These are phyloP conservation scores for Geotrichum candidum DNA, from an alignment of 1,139 yeast genomes.

Conservation along the genomic window DNA sequence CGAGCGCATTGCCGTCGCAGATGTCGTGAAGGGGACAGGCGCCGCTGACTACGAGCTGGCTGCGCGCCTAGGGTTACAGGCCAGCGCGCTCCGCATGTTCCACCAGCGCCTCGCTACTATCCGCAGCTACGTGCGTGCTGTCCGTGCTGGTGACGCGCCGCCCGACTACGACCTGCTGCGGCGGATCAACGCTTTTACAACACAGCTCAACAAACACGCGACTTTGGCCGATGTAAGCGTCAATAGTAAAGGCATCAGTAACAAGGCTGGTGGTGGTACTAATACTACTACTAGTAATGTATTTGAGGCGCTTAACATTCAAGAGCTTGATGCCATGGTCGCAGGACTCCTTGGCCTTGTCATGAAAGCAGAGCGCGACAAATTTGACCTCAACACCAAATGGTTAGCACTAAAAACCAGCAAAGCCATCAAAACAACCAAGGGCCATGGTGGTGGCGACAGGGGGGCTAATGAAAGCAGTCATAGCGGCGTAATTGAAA, in stretches of 20 bases:
- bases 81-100: constrained; percentile 32
- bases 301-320: constrained; percentile 20
- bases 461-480: too few relatives aligned
- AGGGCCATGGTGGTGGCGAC: not conserved
- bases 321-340: constrained; percentile 25
- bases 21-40: constrained; percentile 28
- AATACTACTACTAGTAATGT: constrained; percentile 7
- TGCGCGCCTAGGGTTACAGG: constrained; percentile 29
- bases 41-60: constrained; percentile 17
- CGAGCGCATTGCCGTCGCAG: constrained; percentile 35
- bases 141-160: constrained; percentile 20
- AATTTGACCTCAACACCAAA: constrained; percentile 13
- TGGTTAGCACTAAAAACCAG: constrained; percentile 10
- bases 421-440: not conserved
- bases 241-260: not conserved
- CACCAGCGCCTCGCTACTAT: constrained; percentile 27
- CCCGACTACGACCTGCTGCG: constrained; percentile 27
- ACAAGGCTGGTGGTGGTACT: not conserved
- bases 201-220: constrained; percentile 18
- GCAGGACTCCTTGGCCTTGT: constrained; percentile 26
- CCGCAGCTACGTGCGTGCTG: constrained; percentile 25
- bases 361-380: constrained; percentile 21
- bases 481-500: too few relatives aligned
- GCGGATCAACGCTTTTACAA: constrained; percentile 26
- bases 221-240: not conserved